Conservation (phyloP, 129 eudicot genomes). For the Logfia minima region DNA sequence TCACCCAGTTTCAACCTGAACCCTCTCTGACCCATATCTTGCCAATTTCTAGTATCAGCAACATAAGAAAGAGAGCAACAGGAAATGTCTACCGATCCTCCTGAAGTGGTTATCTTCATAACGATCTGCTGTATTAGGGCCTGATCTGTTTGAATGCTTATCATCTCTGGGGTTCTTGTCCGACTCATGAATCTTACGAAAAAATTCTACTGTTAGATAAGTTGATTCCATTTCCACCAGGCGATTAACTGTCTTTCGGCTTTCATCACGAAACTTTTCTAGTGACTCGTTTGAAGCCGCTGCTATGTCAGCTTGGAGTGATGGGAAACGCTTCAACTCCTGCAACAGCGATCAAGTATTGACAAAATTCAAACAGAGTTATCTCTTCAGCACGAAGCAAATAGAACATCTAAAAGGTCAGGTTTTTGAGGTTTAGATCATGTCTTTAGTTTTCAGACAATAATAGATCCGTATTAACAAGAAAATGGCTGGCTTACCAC, state of each 20-base stretch:
- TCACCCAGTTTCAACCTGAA: background rate
- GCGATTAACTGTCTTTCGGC: conserved; percentile 75
- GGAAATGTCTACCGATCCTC: conserved; percentile 62
- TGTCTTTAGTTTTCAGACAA: background rate
- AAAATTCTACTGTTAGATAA: conserved; percentile 90
- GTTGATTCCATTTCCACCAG: conserved; percentile 95
- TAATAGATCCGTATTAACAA: conserved; percentile 10
- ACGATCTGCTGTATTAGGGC: conserved; percentile 70
- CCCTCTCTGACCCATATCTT: background rate
- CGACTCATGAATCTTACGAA: conserved; percentile 80
- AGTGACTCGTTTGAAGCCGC: conserved; percentile 84
- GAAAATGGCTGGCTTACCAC: conserved; percentile 45
- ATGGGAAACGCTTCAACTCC: conserved; percentile 91
- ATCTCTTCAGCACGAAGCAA: conserved; percentile 1
- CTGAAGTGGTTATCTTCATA: conserved; percentile 75
- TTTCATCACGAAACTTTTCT: conserved; percentile 91
- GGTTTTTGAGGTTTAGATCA: background rate
- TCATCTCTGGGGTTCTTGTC: conserved; percentile 50
- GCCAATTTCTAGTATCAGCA: conserved; percentile 6
- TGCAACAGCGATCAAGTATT: conserved; percentile 28
- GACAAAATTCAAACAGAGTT: background rate
- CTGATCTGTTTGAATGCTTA: conserved; percentile 38
- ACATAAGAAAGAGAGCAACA: conserved; percentile 16
- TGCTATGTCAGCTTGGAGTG: conserved; percentile 93
- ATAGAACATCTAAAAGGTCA: background rate